Evolutionary conservation across 371 early-diverging fungal genomes (phyloP).

Genomic region (Lichtheimia ornata): DNA sequence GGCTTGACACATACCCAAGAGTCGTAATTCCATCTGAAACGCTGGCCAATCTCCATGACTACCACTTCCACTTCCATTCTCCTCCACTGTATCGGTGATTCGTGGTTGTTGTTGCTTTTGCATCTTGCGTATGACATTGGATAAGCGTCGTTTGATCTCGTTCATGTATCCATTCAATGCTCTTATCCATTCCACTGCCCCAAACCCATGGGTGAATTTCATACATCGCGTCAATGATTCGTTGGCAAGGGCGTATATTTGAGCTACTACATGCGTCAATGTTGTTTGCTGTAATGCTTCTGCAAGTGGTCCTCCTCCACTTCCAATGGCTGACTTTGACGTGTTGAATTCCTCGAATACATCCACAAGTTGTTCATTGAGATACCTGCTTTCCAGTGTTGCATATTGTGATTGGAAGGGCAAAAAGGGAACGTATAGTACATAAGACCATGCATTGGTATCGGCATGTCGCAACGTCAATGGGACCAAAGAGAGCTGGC

Average conservation of each 20-base stretch:
- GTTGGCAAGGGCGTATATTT: slow-evolving; percentile 45
- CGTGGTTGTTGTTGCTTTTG: slow-evolving; percentile 6
- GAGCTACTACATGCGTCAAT: slow-evolving; percentile 25
- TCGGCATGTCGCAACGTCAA: slow-evolving; percentile 30
- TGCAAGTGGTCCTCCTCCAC: slow-evolving; percentile 7
- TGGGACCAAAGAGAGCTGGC: slow-evolving; percentile 17
- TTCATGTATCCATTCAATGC: slow-evolving; percentile 54
- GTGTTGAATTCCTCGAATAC: slow-evolving; percentile 27
- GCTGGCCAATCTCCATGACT: slow-evolving; percentile 39
- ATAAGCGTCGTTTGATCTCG: slow-evolving; percentile 40
- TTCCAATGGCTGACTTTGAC: slow-evolving; percentile 4
- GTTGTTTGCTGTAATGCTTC: slow-evolving; percentile 1
- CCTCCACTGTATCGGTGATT: slow-evolving; percentile 17
- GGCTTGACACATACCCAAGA: slow-evolving; percentile 57
- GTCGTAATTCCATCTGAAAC: slow-evolving; percentile 62
- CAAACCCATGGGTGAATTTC: slow-evolving; percentile 67
- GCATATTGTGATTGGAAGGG: slow-evolving; percentile 65
- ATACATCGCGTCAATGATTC: slow-evolving; percentile 55
- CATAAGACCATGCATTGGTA: slow-evolving; percentile 51
- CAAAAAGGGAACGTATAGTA: slow-evolving; percentile 63
- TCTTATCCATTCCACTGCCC: slow-evolving; percentile 52
- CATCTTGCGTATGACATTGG: slow-evolving; percentile 21
- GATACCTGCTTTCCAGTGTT: slow-evolving; percentile 49
- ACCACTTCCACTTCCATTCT: slow-evolving; percentile 25
- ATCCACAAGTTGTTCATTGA: slow-evolving; percentile 26